A percentile compares a stretch with the other conserved stretches of the same genome.
Evolutionary conservation across 768 basidiomycete genomes (phyloP).

Genomic region (Naganishia onofrii): DNA sequence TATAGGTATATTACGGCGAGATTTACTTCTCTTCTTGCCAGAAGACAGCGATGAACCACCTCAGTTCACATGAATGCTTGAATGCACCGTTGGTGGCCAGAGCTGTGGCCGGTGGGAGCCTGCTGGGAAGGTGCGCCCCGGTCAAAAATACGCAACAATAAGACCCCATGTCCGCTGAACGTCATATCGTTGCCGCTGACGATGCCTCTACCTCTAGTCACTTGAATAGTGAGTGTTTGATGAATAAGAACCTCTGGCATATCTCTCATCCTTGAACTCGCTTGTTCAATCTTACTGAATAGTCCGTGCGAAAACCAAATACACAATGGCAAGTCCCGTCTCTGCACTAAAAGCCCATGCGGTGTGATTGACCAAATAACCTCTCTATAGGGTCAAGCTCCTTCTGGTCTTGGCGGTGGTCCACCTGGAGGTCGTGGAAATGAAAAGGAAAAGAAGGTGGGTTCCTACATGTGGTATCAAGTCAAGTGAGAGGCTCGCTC

Average conservation of each 20-base stretch:
- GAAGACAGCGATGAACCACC: too few species aligned
- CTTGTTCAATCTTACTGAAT: background rate
- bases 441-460: constrained; percentile 46
- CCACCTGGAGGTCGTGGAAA: constrained; percentile 33
- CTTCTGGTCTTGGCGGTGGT: constrained; percentile 45
- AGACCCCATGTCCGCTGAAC: background rate
- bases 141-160: background rate
- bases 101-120: too few species aligned
- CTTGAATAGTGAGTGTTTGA: too few species aligned
- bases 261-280: too few species aligned
- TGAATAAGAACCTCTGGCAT: too few species aligned
- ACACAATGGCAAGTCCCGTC: constrained; percentile 25
- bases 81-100: too few species aligned
- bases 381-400: constrained; percentile 46
- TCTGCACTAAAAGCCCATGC: background rate
- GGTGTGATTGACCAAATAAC: background rate
- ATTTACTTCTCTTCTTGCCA: background rate
- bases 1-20: background rate
- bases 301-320: background rate
- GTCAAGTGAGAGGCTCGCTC: background rate
- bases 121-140: too few species aligned
- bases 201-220: constrained; percentile 15
- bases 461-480: background rate
- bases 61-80: too few species aligned
- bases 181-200: constrained; percentile 18